These are phyloP conservation scores for Quercus tomentella DNA, from an alignment of 331 rosid genomes.

Conservation along the genomic window DNA sequence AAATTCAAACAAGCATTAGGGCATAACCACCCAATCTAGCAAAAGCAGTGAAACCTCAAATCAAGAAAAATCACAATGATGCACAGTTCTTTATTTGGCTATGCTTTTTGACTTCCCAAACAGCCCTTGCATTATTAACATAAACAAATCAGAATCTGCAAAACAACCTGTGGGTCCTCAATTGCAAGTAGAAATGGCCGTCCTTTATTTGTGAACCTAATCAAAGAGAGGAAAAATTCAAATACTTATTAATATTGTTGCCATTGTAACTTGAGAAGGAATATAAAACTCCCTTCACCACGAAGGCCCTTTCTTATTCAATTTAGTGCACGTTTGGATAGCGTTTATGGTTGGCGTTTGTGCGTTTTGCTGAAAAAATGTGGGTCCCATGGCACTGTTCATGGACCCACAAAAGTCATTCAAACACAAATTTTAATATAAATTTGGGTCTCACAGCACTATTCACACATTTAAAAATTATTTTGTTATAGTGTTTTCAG, in stretches of 20 bases:
- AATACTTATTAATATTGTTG: neutral
- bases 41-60: neutral
- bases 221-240: constrained; percentile 6
- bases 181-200: constrained; percentile 70
- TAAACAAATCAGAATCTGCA: constrained; percentile 3
- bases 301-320: constrained; percentile 1
- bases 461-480: too few relatives aligned
- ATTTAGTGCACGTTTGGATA: neutral
- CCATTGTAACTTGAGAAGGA: neutral
- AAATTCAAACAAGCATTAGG: neutral
- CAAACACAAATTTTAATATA: too few relatives aligned
- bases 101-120: constrained; percentile 4
- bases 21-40: neutral
- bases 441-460: rapidly evolving
- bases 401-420: too few relatives aligned
- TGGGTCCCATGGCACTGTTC: too few relatives aligned
- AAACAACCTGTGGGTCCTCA: constrained; percentile 93
- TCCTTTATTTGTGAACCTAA: constrained; percentile 54
- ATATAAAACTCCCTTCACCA: neutral
- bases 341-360: too few relatives aligned
- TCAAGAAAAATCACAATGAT: neutral
- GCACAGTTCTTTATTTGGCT: neutral
- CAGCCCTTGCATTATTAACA: neutral
- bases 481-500: too few relatives aligned
- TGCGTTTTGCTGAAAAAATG: too few relatives aligned